Conservation (phyloP, 78 protist species). For the Guillardia theta region DNA sequence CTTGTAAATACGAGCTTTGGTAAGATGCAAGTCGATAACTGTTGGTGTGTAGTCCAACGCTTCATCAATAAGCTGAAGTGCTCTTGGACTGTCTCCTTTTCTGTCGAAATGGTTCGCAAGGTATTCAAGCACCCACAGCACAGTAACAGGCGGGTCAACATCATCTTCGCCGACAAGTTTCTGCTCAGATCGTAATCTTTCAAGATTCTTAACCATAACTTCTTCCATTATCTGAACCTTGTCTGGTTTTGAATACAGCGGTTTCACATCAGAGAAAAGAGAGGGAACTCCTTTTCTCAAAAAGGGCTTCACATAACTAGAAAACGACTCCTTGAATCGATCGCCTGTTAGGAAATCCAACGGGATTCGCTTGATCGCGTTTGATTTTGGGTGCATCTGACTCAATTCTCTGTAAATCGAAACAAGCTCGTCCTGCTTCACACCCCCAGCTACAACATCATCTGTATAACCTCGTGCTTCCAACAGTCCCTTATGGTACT, state of each 20-base stretch:
- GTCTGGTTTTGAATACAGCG: slow-evolving; percentile 55
- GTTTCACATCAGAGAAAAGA: slow-evolving; percentile 30
- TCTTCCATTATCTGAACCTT: slow-evolving; percentile 56
- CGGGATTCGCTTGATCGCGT: slow-evolving; percentile 1
- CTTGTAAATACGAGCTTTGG: slow-evolving; percentile 59
- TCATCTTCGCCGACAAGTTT: background rate
- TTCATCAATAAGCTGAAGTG: background rate
- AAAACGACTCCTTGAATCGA: background rate
- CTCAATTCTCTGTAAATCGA: background rate
- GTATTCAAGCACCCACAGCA: slow-evolving; percentile 62
- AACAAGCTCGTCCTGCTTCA: background rate
- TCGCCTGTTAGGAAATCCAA: slow-evolving; percentile 1
- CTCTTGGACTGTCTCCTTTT: background rate
- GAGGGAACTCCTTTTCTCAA: slow-evolving; percentile 41
- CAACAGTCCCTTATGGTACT: slow-evolving; percentile 51
- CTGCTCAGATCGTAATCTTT: background rate
- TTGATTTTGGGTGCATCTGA: background rate
- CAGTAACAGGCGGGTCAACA: slow-evolving; percentile 44
- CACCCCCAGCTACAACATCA: background rate
- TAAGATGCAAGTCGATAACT: slow-evolving; percentile 66
- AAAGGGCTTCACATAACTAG: background rate
- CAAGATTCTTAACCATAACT: slow-evolving; percentile 3
- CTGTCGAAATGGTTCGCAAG: slow-evolving; percentile 71
- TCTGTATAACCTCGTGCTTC: background rate
- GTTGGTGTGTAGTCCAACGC: slow-evolving; percentile 89